These are phyloP conservation scores for Daldinia decipiens DNA, from an alignment of 495 filamentous ascomycete species.

Conservation along the genomic window DNA sequence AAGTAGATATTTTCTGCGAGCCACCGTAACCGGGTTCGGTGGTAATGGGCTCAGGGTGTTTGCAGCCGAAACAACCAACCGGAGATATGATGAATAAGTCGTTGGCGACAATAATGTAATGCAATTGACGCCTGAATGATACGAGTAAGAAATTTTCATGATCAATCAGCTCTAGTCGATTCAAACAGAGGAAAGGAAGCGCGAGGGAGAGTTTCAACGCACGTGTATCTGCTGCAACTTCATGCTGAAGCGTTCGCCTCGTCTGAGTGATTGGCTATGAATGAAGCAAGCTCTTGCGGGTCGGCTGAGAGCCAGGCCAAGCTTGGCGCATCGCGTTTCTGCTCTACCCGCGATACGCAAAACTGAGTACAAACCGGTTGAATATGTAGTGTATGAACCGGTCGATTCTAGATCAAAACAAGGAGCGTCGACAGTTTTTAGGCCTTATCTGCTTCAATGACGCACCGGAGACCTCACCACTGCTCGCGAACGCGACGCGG, in stretches of 20 bases:
- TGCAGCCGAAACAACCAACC: conserved; percentile 38
- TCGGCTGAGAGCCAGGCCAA: conserved; percentile 42
- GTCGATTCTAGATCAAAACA: conserved; percentile 38
- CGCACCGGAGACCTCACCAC: conserved; percentile 35
- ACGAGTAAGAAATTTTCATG: conserved; percentile 33
- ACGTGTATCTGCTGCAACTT: conserved; percentile 40
- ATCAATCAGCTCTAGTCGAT: conserved; percentile 42
- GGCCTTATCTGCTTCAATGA: conserved; percentile 34
- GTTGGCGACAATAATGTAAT: conserved; percentile 33
- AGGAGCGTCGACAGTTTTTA: conserved; percentile 29
- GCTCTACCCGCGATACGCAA: conserved; percentile 45
- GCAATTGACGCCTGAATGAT: conserved; percentile 42
- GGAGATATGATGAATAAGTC: conserved; percentile 33
- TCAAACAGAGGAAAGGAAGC: conserved; percentile 34
- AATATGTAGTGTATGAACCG: conserved; percentile 28
- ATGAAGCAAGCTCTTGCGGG: conserved; percentile 38
- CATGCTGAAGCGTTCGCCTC: conserved; percentile 37
- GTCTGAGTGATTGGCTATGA: conserved; percentile 41
- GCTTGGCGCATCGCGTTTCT: conserved; percentile 44
- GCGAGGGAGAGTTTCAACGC: conserved; percentile 34
- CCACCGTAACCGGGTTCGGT: conserved; percentile 27
- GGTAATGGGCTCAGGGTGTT: conserved; percentile 36
- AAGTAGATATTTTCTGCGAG: conserved; percentile 27
- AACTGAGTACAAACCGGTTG: conserved; percentile 19
- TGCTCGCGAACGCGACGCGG: conserved; percentile 36